Conservation (phyloP, 2,329 filamentous ascomycete genomes). For the Xylariaceae sp. region DNA sequence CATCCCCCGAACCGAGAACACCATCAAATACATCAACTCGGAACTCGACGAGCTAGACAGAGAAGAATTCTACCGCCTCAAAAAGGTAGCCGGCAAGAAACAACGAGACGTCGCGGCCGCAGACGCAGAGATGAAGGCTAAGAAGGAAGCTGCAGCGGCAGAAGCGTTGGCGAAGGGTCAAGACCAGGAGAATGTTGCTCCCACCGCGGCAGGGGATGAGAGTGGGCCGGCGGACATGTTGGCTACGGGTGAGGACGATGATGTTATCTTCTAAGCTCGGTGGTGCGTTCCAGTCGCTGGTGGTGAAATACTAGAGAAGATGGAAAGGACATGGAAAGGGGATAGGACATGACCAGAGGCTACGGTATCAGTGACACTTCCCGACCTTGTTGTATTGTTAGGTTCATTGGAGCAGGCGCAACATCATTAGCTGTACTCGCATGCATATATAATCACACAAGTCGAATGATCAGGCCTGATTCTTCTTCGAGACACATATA, state of each 20-base stretch:
- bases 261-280: conserved; percentile 89
- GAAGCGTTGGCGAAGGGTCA: conserved; percentile 21
- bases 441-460: conserved; percentile 11
- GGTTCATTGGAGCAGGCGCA: conserved; percentile 15
- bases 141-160: conserved; percentile 51
- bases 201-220: conserved; percentile 36
- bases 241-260: conserved; percentile 72
- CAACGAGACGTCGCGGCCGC: conserved; percentile 69
- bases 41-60: conserved; percentile 95
- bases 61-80: conserved; percentile 96
- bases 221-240: conserved; percentile 61
- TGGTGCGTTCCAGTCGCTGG: no score
- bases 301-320: no score
- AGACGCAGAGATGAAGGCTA: conserved; percentile 72
- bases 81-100: conserved; percentile 89
- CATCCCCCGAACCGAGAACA: conserved; percentile 96
- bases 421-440: conserved; percentile 6
- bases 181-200: conserved; percentile 37
- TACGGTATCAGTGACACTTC: no score
- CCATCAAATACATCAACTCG: conserved; percentile 99
- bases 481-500: no score
- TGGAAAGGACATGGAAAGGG: no score
- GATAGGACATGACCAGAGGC: no score
- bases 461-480: no score
- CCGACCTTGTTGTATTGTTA: conserved; percentile 19